Conservation (phyloP, 441 rosid species). For the Jatropha podagrica region DNA sequence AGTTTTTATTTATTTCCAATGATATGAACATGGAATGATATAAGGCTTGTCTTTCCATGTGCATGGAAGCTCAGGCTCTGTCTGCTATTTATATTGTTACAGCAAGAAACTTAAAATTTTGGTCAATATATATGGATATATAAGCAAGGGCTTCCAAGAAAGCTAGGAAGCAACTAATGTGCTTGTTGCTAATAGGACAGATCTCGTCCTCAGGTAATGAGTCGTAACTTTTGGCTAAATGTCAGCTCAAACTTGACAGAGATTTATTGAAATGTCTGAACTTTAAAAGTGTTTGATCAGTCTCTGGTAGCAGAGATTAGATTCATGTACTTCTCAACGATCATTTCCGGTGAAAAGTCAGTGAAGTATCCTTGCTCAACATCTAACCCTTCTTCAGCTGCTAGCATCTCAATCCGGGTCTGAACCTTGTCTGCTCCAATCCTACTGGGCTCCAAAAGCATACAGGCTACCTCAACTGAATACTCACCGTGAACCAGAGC, state of each 20-base stretch:
- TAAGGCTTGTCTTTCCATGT: not conserved
- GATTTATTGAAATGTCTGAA: not conserved
- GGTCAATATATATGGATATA: not conserved
- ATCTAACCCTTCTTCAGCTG: slow-evolving; percentile 49
- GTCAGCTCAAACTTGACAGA: not conserved
- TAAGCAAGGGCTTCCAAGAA: not conserved
- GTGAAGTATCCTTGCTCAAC: slow-evolving; percentile 65
- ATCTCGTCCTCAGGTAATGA: not conserved
- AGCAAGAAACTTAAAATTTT: no score
- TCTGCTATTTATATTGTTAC: no score
- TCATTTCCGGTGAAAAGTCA: slow-evolving; percentile 52
- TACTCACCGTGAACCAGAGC: slow-evolving; percentile 53
- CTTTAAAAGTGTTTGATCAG: slow-evolving; percentile 8
- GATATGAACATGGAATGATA: not conserved
- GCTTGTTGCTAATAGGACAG: not conserved
- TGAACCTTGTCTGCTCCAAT: slow-evolving; percentile 61
- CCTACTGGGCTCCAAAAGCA: slow-evolving; percentile 57
- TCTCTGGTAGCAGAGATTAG: slow-evolving; percentile 26
- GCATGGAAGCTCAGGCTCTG: not conserved
- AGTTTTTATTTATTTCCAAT: no score
- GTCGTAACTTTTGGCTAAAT: not conserved
- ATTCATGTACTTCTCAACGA: slow-evolving; percentile 44
- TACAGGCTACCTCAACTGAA: slow-evolving; percentile 57
- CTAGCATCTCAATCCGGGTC: slow-evolving; percentile 49
- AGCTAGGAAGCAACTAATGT: not conserved